phyloP scores from a whole-genome alignment of 73 alveolate genomes.

The Durusdinium trenchii region DNA sequence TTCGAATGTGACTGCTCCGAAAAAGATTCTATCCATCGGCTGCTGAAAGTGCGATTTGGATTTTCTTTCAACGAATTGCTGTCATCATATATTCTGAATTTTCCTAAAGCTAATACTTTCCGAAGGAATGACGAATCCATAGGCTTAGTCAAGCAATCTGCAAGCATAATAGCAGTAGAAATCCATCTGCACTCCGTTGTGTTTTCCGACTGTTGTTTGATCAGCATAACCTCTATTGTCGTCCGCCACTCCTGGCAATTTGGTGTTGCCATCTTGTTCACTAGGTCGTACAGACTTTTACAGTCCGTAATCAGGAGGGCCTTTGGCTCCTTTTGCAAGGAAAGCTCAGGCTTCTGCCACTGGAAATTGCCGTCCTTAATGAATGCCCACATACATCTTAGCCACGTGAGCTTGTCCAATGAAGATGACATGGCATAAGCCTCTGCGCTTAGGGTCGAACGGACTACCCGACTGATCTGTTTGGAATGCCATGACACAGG shows the following conservation, averaged over 20 bases:
- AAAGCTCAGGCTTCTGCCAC: neutral
- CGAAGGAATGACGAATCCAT: neutral
- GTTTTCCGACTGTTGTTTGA: neutral
- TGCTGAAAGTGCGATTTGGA: neutral
- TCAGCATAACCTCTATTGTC: neutral
- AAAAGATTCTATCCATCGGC: too few relatives aligned
- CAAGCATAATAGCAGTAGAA: neutral
- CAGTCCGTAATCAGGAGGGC: neutral
- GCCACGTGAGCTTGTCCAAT: neutral
- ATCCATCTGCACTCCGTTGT: neutral
- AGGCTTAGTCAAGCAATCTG: neutral
- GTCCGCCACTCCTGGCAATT: slow-evolving; percentile 3
- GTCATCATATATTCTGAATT: neutral
- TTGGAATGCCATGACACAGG: neutral
- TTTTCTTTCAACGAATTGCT: neutral
- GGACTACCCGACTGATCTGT: neutral
- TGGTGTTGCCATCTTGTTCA: too few relatives aligned
- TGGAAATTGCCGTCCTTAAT: neutral
- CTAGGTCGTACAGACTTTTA: too few relatives aligned
- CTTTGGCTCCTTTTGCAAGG: neutral
- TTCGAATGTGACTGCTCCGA: too few relatives aligned
- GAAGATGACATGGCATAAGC: too few relatives aligned
- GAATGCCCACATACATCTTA: neutral
- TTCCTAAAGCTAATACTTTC: neutral
- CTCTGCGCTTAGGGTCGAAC: too few relatives aligned